A percentile compares a stretch with the other conserved stretches of the same genome.
phyloP scores from a whole-genome alignment of 139 green algal species.

The Coelastrella sp. region DNA sequence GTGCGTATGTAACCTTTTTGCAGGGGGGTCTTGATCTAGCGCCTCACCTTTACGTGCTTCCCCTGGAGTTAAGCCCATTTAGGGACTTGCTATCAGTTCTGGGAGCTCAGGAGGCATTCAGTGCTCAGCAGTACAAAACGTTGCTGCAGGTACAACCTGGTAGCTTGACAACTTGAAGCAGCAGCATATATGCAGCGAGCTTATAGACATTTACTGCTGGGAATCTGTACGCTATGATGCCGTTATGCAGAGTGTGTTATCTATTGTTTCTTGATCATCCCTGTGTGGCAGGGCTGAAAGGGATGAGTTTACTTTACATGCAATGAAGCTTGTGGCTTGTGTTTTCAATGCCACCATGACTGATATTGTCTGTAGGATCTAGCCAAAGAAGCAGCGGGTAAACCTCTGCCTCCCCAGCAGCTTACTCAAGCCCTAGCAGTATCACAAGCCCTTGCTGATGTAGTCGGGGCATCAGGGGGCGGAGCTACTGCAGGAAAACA shows the following conservation, averaged over 20 bases:
- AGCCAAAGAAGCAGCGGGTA: constrained; percentile 1
- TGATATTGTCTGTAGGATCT: constrained; percentile 18
- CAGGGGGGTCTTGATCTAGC: constrained; percentile 77
- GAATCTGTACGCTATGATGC: no score
- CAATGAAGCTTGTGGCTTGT: no score
- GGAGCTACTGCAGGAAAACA: constrained; percentile 38
- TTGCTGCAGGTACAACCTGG: constrained; percentile 43
- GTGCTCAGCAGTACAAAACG: constrained; percentile 64
- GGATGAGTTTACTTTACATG: no score
- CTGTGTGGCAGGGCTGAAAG: no score
- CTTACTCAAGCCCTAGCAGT: constrained; percentile 71
- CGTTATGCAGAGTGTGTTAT: no score
- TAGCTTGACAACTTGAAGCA: not conserved
- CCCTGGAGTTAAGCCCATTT: constrained; percentile 78
- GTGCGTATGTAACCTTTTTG: no score
- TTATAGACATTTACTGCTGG: no score
- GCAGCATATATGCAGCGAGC: no score
- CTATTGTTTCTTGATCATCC: no score
- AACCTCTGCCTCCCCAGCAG: constrained; percentile 52
- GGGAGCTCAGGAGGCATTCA: constrained; percentile 72
- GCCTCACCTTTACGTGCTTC: constrained; percentile 77
- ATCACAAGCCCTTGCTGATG: constrained; percentile 51
- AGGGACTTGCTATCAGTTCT: constrained; percentile 68
- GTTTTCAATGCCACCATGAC: not conserved
- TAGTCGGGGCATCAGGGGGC: constrained; percentile 39